A percentile compares a stretch with the other conserved stretches of the same genome.
phyloP scores from a whole-genome alignment of 305 asterid species.

The Ilex paraguariensis region DNA sequence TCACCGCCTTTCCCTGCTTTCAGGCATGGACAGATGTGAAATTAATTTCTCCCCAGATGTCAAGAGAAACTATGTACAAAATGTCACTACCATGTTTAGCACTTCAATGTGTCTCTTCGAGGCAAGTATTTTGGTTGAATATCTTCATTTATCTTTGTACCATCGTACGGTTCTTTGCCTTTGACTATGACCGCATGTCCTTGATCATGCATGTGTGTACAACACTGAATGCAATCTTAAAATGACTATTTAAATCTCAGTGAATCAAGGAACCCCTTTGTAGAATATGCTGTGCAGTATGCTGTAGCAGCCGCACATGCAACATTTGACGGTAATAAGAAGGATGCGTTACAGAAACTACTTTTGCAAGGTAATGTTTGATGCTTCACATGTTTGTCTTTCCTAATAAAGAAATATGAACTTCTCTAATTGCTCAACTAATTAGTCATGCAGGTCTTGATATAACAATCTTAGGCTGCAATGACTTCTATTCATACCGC shows the following conservation, averaged over 20 bases:
- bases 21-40: slow-evolving; percentile 95
- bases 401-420: slow-evolving; percentile 3
- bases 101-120: slow-evolving; percentile 59
- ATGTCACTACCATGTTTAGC: slow-evolving; percentile 59
- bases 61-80: slow-evolving; percentile 79
- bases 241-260: slow-evolving; percentile 31
- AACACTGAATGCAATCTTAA: too few species aligned
- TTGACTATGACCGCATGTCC: neutral
- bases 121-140: slow-evolving; percentile 31
- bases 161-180: slow-evolving; percentile 2
- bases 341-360: slow-evolving; percentile 51
- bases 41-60: slow-evolving; percentile 96
- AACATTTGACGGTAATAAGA: slow-evolving; percentile 45
- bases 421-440: slow-evolving; percentile 29
- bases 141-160: neutral
- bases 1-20: slow-evolving; percentile 17
- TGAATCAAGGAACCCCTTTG: slow-evolving; percentile 80
- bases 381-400: slow-evolving; percentile 19
- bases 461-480: slow-evolving; percentile 86
- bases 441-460: slow-evolving; percentile 80
- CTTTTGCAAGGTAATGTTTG: slow-evolving; percentile 68
- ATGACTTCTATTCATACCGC: slow-evolving; percentile 89
- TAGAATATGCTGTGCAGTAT: slow-evolving; percentile 84
- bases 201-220: neutral
- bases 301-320: slow-evolving; percentile 81